Evolutionary conservation across 2,329 filamentous ascomycete genomes (phyloP), one percentile per base, ranked within the genome.

Genomic region (Colletotrichum sp.): DNA sequence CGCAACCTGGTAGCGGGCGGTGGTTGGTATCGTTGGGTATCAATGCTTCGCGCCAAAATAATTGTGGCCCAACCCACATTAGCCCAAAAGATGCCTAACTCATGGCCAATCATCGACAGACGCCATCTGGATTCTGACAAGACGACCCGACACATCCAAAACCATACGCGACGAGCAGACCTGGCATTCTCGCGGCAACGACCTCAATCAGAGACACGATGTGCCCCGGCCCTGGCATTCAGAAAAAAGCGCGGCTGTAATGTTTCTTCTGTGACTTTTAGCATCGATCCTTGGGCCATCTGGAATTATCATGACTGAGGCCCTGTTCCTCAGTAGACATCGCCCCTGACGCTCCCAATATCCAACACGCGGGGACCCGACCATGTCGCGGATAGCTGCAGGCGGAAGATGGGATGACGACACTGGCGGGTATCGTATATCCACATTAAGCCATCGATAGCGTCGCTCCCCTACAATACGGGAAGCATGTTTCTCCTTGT

Each of bases 61-160:
- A 81, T 85, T 82, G 80, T 78, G 79, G 83, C 83, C 83, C 79
- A 83, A 84, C 81, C 77, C 79, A 80, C 79, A 38, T 66, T 58
- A 56, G 64, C 66, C 76, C 48, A 77, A 66, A 66, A 32, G 30
- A 61, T 68, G 75, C 67, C 75, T 74, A 72, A 78, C 61, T 21
- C 34, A 43, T 58, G 60, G 55, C 76, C 70, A 68, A 77, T 77
- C 75, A 72, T 60, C 38, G 66, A 52, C 71, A 71, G 62, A 73
- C 66, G 52, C 32, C 61, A 70, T 70, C 71, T 26, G 64, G 32
- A 38, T 61, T 70, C 52, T 66, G 60, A 66, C 71, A 55, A 55
- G 43, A 67, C 61, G 36, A 67, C 74, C 70, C 32, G 58, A 66
- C 52, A 48, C 66, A 70, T 18, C 66, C 66, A 34, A 56, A 76